Evolutionary conservation across 495 filamentous ascomycete species (phyloP).

Genomic region (Penicillium malachiteum): DNA sequence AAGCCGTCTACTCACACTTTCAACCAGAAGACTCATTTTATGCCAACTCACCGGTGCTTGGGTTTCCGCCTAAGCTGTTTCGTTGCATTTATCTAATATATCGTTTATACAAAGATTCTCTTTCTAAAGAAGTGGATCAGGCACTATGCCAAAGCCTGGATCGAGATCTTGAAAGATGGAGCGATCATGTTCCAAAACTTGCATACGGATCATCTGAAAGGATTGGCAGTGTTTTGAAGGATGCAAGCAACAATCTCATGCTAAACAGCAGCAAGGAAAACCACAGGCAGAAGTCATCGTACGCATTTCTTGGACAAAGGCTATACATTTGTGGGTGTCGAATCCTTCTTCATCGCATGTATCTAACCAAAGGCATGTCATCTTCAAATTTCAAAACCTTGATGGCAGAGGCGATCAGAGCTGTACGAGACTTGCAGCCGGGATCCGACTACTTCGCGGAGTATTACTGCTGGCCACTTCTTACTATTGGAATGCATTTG

Average conservation of each 20-base stretch:
- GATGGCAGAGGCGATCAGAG: constrained; percentile 9
- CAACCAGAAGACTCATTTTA: not conserved
- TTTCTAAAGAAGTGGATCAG: not conserved
- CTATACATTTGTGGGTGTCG: not conserved
- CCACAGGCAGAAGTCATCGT: no score
- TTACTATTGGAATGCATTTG: constrained; percentile 11
- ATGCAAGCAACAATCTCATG: no score
- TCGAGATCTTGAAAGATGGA: not conserved
- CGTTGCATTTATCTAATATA: constrained; percentile 13
- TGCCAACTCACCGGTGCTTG: constrained; percentile 20
- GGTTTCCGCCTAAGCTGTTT: constrained; percentile 18
- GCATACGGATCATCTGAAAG: no score
- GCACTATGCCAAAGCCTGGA: not conserved
- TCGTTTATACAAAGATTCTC: constrained; percentile 10
- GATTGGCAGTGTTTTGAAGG: no score
- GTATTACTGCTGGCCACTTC: constrained; percentile 29
- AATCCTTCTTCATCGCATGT: not conserved
- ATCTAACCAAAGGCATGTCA: no score
- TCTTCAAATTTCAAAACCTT: not conserved
- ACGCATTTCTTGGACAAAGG: not conserved
- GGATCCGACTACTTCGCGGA: constrained; percentile 24
- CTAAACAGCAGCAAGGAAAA: not conserved
- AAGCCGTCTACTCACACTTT: constrained; percentile 11
- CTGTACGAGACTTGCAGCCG: constrained; percentile 14
- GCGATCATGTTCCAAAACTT: not conserved